phyloP scores from a whole-genome alignment of 2,329 filamentous ascomycete genomes.

The Xylaria hypoxylon region DNA sequence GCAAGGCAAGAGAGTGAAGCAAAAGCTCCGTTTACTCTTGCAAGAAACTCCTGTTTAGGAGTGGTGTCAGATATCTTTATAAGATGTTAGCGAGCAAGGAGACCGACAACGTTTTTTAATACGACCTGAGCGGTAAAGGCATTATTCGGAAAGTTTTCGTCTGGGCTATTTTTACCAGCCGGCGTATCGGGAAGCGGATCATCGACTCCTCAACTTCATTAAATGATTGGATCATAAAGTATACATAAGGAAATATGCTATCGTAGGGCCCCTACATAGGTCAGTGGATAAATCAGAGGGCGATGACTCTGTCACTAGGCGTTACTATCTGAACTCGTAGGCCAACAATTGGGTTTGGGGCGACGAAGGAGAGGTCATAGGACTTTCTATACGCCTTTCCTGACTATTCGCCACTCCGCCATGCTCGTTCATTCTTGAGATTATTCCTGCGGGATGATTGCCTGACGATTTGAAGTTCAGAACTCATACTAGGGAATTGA shows the following conservation, averaged over 20 bases:
- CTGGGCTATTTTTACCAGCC: too few relatives aligned
- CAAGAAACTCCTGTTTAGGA: conserved; percentile 1
- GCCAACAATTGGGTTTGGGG: neutral
- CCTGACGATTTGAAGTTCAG: too few relatives aligned
- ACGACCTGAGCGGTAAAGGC: conserved; percentile 9
- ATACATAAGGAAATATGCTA: conserved; percentile 10
- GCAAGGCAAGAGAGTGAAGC: conserved; percentile 16
- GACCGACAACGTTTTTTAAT: conserved; percentile 9
- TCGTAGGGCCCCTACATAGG: neutral
- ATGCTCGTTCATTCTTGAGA: too few relatives aligned
- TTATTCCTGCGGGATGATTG: too few relatives aligned
- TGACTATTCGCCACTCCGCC: too few relatives aligned
- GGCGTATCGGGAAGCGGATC: conserved; percentile 2
- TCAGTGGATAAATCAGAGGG: neutral
- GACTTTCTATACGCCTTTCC: too few relatives aligned
- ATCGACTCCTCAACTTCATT: neutral
- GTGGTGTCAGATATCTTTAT: conserved; percentile 5
- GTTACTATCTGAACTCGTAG: conserved; percentile 2
- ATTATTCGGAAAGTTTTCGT: neutral
- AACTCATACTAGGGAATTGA: too few relatives aligned
- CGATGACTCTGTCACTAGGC: neutral
- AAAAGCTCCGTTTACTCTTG: conserved; percentile 5
- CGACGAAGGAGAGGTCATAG: too few relatives aligned
- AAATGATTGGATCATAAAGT: conserved; percentile 10
- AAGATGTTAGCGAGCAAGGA: conserved; percentile 9